Evolutionary conservation across 192 early-diverging fungal species (phyloP).

Genomic region (Coemansia sp.): DNA sequence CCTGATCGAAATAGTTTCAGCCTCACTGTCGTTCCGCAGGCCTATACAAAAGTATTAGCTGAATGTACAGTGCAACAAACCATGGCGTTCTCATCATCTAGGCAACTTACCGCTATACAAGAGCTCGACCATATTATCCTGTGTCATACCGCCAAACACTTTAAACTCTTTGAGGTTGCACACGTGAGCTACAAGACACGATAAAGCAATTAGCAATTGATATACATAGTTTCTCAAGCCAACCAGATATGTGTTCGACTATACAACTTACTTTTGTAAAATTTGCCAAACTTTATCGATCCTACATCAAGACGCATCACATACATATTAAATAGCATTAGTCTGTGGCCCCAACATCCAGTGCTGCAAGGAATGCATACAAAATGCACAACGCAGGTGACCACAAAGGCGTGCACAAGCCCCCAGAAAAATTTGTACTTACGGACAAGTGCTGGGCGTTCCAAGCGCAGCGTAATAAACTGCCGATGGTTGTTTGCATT

Average conservation of each 20-base stretch:
- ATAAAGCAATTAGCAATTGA: not conserved
- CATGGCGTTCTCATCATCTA: not conserved
- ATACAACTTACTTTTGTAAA: slow-evolving; percentile 61
- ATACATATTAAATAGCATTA: no score
- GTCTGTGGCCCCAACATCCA: no score
- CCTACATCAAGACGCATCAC: slow-evolving; percentile 19
- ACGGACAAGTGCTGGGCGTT: slow-evolving; percentile 81
- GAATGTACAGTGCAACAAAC: not conserved
- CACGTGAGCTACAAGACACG: slow-evolving; percentile 63
- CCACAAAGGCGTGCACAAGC: no score
- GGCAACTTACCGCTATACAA: slow-evolving; percentile 62
- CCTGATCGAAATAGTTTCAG: slow-evolving; percentile 84
- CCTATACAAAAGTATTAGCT: slow-evolving; percentile 22
- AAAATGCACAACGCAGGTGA: no score
- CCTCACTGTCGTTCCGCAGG: slow-evolving; percentile 69
- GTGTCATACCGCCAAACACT: slow-evolving; percentile 82
- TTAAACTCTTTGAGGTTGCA: slow-evolving; percentile 98
- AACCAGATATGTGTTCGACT: slow-evolving; percentile 31
- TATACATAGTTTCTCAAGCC: not conserved
- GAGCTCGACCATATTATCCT: slow-evolving; percentile 85
- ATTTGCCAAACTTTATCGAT: slow-evolving; percentile 93
- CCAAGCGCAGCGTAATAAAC: slow-evolving; percentile 88
- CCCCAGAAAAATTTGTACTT: slow-evolving; percentile 28
- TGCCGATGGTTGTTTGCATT: slow-evolving; percentile 86
- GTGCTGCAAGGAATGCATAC: no score